A percentile compares a stretch with the other conserved stretches of the same genome.
phyloP scores from a whole-genome alignment of 129 eudicot species.

The Apium graveolens region DNA sequence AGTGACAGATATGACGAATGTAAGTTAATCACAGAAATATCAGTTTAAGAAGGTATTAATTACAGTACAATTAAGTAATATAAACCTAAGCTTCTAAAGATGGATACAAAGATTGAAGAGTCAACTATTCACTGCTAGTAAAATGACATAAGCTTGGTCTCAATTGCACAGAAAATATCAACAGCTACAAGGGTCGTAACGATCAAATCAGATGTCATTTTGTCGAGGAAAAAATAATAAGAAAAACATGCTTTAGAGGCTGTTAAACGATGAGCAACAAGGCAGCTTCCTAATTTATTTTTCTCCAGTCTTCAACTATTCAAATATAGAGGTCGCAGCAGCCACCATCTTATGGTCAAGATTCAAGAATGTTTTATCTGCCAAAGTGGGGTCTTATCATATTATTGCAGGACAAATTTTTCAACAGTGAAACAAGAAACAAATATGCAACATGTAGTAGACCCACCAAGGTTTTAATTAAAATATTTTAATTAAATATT shows the following conservation, averaged over 20 bases:
- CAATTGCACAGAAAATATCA: background rate
- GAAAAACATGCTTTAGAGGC: too few species aligned
- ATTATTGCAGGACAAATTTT: background rate
- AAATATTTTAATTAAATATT: background rate
- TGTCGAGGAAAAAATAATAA: background rate
- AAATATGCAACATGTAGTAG: background rate
- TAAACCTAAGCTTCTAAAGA: background rate
- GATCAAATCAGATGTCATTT: background rate
- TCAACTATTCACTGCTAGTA: background rate
- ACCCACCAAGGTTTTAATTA: background rate
- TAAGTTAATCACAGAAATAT: background rate
- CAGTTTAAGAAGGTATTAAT: background rate
- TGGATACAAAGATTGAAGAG: too few species aligned
- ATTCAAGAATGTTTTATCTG: background rate
- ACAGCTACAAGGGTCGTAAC: background rate
- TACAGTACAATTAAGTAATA: background rate
- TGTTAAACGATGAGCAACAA: background rate
- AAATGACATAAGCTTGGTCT: background rate
- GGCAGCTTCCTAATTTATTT: background rate
- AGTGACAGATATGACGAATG: background rate
- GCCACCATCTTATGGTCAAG: conserved; percentile 6
- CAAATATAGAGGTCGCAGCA: background rate
- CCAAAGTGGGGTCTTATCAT: conserved; percentile 2
- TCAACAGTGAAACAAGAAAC: background rate
- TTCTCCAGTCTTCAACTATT: background rate